phyloP scores from a whole-genome alignment of 176 grass and related monocot genomes.

The Saccharum spontaneum region DNA sequence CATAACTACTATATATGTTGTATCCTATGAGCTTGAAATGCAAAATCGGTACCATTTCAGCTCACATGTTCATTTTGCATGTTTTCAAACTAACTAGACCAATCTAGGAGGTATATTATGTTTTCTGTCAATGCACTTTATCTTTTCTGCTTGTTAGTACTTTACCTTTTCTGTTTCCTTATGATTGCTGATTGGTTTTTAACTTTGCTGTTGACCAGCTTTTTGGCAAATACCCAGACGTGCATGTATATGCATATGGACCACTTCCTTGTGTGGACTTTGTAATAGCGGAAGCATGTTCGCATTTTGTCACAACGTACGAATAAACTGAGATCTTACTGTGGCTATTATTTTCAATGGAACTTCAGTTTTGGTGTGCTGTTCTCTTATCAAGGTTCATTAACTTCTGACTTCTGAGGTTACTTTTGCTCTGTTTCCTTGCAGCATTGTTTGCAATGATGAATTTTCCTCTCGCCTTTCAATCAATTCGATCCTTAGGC shows the following conservation, averaged over 20 bases:
- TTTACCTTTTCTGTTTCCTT: conserved; percentile 14
- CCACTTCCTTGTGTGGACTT: conserved; percentile 85
- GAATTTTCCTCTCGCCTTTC: conserved; percentile 91
- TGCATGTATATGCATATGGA: conserved; percentile 98
- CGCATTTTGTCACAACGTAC: conserved; percentile 87
- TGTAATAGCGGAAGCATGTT: conserved; percentile 89
- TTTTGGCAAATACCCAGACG: conserved; percentile 67
- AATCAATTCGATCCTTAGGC: conserved; percentile 89
- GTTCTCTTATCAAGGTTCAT: conserved; percentile 16
- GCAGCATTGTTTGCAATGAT: conserved; percentile 79
- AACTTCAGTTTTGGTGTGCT: conserved; percentile 20
- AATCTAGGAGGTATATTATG: background rate
- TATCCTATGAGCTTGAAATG: conserved; percentile 28
- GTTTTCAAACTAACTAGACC: background rate
- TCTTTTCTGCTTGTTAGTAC: background rate
- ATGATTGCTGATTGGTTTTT: conserved; percentile 32
- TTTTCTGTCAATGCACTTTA: conserved; percentile 21
- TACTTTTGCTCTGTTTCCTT: conserved; percentile 36
- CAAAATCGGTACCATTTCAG: background rate
- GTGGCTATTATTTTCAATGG: background rate
- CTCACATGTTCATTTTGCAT: conserved; percentile 1
- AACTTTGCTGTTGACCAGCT: conserved; percentile 55
- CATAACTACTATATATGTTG: background rate
- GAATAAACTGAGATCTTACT: conserved; percentile 20
- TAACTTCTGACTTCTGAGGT: conserved; percentile 10